Conservation (phyloP, 306 rosid species). For the Parietaria judaica region DNA sequence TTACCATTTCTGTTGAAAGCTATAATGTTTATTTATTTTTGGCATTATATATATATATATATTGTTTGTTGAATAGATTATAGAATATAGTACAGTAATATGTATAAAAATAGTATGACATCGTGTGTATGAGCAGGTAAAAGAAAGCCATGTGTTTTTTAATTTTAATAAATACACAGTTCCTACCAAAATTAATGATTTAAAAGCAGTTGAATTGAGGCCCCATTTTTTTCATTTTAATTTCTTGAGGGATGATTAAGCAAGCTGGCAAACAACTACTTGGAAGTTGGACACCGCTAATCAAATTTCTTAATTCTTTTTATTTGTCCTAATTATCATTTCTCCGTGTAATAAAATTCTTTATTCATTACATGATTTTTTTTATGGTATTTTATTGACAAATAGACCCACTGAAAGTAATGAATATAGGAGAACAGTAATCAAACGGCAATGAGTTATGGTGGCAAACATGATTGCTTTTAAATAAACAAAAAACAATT, state of each 20-base stretch:
- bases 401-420: conserved; percentile 3
- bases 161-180: background rate
- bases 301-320: background rate
- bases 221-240: background rate
- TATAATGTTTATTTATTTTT: too few relatives aligned
- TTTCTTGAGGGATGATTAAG: background rate
- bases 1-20: too few relatives aligned
- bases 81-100: too few relatives aligned
- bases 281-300: background rate
- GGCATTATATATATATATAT: too few relatives aligned
- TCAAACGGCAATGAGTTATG: conserved; percentile 5
- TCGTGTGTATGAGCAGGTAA: too few relatives aligned
- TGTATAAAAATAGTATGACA: too few relatives aligned
- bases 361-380: background rate
- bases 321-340: background rate
- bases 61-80: too few relatives aligned
- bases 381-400: background rate
- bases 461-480: conserved; percentile 13
- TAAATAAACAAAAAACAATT: background rate
- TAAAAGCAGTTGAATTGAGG: background rate
- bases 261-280: conserved; percentile 11
- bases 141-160: too few relatives aligned
- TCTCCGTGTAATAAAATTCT: background rate
- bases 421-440: background rate
- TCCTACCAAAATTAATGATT: background rate